Base-by-base conservation (phyloP, 768 basidiomycete species). In the Russula lepida region DNA sequence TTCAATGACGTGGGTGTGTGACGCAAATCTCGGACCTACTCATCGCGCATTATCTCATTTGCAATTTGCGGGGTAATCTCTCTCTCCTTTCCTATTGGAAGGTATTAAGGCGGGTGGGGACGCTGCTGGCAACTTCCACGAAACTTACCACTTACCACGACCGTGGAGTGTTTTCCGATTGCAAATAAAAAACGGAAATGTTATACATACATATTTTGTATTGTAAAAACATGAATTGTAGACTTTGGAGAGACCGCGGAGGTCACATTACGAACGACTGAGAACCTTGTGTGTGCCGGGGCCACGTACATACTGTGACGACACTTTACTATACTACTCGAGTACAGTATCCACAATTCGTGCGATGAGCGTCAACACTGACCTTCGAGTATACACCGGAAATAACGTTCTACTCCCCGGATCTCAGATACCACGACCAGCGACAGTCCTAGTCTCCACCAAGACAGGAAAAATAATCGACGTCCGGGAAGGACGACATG, bases 381-480 rank as follows among this genome's bases (percentile, higher is more conserved):
- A 57, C 39, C 52, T 53, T 55, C 56, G 35, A 25, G 49, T 47
- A 8, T 65, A 54, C 39, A 28, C 46, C 30, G 64, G 66, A 12
- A 53, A 58, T 28, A 66, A 69, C 19, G 73, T 74, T 43, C 44
- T 72, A 4, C 64, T 73, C 17, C 69, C 71, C 23, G 67, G 65
- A 19, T 52, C 63, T 37, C 65, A 59, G 33, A 59, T 59, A 33
- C 68, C 71, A 8, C 58, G 48, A 21, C 68, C 71, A 28, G 79
- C 79, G 2, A 80, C 79, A 4, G 70, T 82, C 64, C 71, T 77
- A 50, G 71, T 78, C 25, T 75, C 78, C 52, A 51, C 55, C 6
- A 49, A 51, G 7, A 72, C 74, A 4, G 80, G 81, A 23, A 74
- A 74, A 69, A 78, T 83, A 67, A 56, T 64, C 21, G 67, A 69